Conservation (phyloP, 2,329 filamentous ascomycete genomes). For the Fusarium nematophilum region DNA sequence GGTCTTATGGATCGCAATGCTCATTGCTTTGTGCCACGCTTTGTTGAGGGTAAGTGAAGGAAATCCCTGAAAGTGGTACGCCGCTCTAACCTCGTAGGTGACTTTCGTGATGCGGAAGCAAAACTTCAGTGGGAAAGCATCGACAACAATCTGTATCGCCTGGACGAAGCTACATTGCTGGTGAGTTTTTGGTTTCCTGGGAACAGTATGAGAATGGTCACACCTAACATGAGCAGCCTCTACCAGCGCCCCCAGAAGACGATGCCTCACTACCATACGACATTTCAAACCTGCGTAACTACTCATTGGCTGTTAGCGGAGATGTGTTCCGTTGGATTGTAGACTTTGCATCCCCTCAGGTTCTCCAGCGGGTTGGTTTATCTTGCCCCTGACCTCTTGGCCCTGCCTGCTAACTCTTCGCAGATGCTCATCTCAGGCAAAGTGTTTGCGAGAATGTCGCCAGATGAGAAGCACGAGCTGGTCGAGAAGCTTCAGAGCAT, state of each 20-base stretch:
- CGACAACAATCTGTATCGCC: constrained; percentile 81
- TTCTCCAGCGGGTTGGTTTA: constrained; percentile 73
- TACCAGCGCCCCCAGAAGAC: constrained; percentile 74
- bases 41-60: constrained; percentile 71
- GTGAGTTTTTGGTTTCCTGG: constrained; percentile 50
- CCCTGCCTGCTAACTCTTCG: constrained; percentile 1
- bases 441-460: constrained; percentile 98
- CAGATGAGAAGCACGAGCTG: constrained; percentile 97
- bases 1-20: constrained; percentile 81
- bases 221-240: constrained; percentile 63
- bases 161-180: constrained; percentile 82
- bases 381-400: neutral
- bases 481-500: constrained; percentile 97
- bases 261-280: constrained; percentile 90
- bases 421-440: constrained; percentile 92
- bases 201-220: neutral
- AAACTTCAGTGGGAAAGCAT: constrained; percentile 91
- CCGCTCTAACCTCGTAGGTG: constrained; percentile 58
- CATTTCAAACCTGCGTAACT: constrained; percentile 83
- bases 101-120: constrained; percentile 78
- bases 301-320: constrained; percentile 88
- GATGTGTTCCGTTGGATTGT: constrained; percentile 98
- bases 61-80: neutral
- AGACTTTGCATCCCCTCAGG: constrained; percentile 85
- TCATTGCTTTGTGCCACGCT: constrained; percentile 93